phyloP scores from a whole-genome alignment of 768 basidiomycete species.

The Kwoniella sp. region DNA sequence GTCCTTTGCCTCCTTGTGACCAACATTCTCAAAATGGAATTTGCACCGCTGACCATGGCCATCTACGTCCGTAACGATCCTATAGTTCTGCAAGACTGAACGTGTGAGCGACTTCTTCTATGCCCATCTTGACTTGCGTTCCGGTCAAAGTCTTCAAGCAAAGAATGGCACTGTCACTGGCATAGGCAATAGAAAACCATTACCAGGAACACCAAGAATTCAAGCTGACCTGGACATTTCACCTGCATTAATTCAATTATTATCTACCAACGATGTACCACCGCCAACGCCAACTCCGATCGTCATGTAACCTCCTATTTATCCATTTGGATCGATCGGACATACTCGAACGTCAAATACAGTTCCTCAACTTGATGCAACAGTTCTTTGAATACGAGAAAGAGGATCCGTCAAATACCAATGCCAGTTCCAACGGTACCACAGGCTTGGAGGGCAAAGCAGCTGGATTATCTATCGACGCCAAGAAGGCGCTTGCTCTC shows the following conservation, averaged over 20 bases:
- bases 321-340: no score
- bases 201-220: conserved; percentile 10
- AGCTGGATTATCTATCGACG: conserved; percentile 24
- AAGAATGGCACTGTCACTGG: not conserved
- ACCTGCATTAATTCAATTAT: not conserved
- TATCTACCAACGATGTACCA: conserved; percentile 3
- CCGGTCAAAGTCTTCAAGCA: not conserved
- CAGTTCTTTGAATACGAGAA: conserved; percentile 46
- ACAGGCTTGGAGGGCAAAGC: conserved; percentile 25
- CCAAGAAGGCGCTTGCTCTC: conserved; percentile 15
- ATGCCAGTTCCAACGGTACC: not conserved
- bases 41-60: not conserved
- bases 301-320: conserved; percentile 3
- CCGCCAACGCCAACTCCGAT: not conserved
- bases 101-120: conserved; percentile 33
- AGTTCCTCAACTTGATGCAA: conserved; percentile 53
- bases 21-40: no score
- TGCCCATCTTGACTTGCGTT: not conserved
- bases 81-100: conserved; percentile 55
- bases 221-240: conserved; percentile 16
- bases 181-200: not conserved
- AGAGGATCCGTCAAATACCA: conserved; percentile 6
- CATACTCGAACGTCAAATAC: no score
- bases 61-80: no score
- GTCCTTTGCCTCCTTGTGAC: no score